Conservation (phyloP, 140 eudicot genomes). For the Cichorium intybus region DNA sequence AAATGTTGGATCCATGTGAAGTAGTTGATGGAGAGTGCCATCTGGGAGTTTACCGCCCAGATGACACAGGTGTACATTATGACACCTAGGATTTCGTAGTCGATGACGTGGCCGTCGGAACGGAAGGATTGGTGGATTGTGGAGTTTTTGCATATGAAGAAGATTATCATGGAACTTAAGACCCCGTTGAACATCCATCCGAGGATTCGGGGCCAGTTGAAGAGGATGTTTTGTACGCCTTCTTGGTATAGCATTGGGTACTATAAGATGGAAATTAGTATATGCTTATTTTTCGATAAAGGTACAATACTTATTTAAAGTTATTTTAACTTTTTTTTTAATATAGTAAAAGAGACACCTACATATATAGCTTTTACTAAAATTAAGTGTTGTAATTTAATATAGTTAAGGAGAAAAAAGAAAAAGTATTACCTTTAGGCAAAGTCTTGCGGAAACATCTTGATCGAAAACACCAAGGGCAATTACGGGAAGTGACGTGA, state of each 20-base stretch:
- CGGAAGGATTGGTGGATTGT: conserved; percentile 68
- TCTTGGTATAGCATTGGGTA: conserved; percentile 75
- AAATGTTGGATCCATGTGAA: conserved; percentile 97
- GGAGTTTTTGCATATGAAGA: conserved; percentile 65
- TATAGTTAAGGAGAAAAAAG: neutral
- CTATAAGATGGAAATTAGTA: conserved; percentile 31
- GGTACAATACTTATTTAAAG: too few species aligned
- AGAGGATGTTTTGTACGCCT: conserved; percentile 76
- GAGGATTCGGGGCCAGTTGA: conserved; percentile 88
- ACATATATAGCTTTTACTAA: neutral
- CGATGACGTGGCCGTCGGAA: conserved; percentile 65
- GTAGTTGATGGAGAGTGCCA: conserved; percentile 93
- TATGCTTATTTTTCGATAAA: neutral
- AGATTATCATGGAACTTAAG: conserved; percentile 70
- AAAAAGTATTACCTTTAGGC: conserved; percentile 64
- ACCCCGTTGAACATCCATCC: conserved; percentile 96
- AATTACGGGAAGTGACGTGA: conserved; percentile 98
- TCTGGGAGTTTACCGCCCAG: conserved; percentile 95
- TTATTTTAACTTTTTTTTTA: too few species aligned
- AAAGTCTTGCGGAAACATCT: conserved; percentile 89
- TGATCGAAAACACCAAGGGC: conserved; percentile 99
- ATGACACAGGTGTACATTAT: conserved; percentile 80
- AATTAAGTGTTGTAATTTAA: neutral
- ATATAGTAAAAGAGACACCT: neutral
- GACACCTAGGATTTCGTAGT: conserved; percentile 71